These are phyloP conservation scores for Trichosporon asahii DNA, from an alignment of 1,284 basidiomycete genomes.

Conservation along the genomic window DNA sequence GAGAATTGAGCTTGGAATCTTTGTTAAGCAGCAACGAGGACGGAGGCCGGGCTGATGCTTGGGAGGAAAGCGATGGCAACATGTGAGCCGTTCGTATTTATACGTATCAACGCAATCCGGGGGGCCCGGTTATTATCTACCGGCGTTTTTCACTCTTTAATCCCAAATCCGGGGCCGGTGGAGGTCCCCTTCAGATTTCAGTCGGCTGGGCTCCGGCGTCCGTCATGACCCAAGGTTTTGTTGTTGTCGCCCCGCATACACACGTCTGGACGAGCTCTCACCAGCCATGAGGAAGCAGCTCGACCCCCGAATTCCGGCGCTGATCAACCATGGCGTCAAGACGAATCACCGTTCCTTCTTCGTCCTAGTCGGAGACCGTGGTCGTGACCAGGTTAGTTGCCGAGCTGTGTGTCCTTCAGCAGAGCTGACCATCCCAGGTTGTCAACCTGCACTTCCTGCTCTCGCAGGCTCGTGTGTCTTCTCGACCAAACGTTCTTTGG, in stretches of 20 bases:
- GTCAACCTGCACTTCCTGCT: slow-evolving; percentile 94
- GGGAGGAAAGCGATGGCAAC: slow-evolving; percentile 10
- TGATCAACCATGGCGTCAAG: slow-evolving; percentile 91
- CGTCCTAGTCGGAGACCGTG: slow-evolving; percentile 93
- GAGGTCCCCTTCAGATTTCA: slow-evolving; percentile 17
- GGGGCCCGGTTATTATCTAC: not conserved
- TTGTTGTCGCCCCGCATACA: not conserved
- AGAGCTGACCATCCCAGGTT: slow-evolving; percentile 57
- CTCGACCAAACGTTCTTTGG: slow-evolving; percentile 88
- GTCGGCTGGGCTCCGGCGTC: not conserved
- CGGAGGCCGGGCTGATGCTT: slow-evolving; percentile 5
- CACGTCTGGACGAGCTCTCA: not conserved
- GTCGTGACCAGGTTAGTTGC: slow-evolving; percentile 75
- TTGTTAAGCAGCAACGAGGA: slow-evolving; percentile 8
- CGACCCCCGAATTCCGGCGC: slow-evolving; percentile 85
- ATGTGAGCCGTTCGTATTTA: not conserved
- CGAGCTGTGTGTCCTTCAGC: not conserved
- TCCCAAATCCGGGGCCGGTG: slow-evolving; percentile 10
- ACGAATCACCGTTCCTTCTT: slow-evolving; percentile 93
- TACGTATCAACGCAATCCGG: slow-evolving; percentile 3
- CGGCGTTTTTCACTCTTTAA: not conserved
- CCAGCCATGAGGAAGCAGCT: slow-evolving; percentile 57
- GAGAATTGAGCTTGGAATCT: not conserved
- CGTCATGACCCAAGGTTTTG: not conserved
- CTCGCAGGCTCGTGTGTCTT: slow-evolving; percentile 82